Percentiles rank a stretch among this genome's conserved stretches.
phyloP scores from a whole-genome alignment of 257 asterid species.

The Knoxia roxburghii region DNA sequence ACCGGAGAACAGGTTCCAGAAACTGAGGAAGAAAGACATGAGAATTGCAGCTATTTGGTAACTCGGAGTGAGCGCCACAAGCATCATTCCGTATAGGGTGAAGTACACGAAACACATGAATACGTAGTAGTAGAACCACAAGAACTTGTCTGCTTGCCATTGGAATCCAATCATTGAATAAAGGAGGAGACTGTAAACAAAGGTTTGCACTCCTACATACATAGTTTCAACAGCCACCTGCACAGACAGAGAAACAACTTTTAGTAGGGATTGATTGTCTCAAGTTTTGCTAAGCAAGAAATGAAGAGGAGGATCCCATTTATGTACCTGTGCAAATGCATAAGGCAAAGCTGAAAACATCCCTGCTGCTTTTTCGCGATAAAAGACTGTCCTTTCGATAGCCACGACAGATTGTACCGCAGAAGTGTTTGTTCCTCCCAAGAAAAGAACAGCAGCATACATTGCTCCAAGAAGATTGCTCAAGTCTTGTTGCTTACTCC shows the following conservation, averaged over 20 bases:
- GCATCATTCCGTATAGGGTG: constrained; percentile 82
- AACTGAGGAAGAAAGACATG: constrained; percentile 84
- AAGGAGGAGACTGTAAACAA: constrained; percentile 61
- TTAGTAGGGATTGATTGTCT: neutral
- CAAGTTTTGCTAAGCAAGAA: neutral
- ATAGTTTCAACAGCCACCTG: constrained; percentile 69
- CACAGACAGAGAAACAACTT: neutral
- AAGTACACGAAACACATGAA: constrained; percentile 75
- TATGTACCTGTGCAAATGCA: constrained; percentile 22
- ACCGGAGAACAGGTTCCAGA: constrained; percentile 82
- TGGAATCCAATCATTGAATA: constrained; percentile 78
- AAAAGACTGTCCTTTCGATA: constrained; percentile 21
- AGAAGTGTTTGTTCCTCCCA: constrained; percentile 26
- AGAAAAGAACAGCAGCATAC: constrained; percentile 27
- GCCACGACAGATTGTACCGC: constrained; percentile 27
- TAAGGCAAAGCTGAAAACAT: constrained; percentile 18
- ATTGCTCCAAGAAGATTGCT: constrained; percentile 23
- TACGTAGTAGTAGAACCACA: constrained; percentile 66
- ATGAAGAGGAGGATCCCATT: neutral
- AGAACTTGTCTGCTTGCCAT: constrained; percentile 49
- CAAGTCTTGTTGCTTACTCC: constrained; percentile 26
- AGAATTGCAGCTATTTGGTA: constrained; percentile 68
- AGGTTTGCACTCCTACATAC: constrained; percentile 50
- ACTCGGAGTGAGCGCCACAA: constrained; percentile 76
- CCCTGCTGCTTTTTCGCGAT: constrained; percentile 15